phyloP scores from a whole-genome alignment of 2,329 filamentous ascomycete genomes.

The Fusarium goolgardi region DNA sequence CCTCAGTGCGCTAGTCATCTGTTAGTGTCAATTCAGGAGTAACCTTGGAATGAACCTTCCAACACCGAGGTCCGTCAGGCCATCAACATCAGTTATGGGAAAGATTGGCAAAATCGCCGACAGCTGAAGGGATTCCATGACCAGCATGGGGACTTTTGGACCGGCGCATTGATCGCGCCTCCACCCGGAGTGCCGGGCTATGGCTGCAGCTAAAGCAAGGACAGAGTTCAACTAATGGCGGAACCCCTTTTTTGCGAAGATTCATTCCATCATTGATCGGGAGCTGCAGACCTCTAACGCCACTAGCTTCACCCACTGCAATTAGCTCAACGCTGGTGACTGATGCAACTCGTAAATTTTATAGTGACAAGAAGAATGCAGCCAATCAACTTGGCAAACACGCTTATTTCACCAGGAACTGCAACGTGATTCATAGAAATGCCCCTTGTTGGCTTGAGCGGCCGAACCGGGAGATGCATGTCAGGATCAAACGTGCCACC shows the following conservation, averaged over 20 bases:
- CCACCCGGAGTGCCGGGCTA: not conserved
- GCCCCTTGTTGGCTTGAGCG: not conserved
- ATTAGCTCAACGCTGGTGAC: conserved; percentile 1
- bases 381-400: not conserved
- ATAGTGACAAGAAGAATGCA: not conserved
- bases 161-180: conserved; percentile 17
- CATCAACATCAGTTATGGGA: conserved; percentile 28
- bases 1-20: not conserved
- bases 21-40: not conserved
- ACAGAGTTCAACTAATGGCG: conserved; percentile 1
- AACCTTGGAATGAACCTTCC: conserved; percentile 7
- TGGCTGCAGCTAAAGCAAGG: not conserved
- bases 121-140: not conserved
- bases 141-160: not conserved
- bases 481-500: conserved; percentile 11
- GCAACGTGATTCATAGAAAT: not conserved
- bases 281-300: not conserved
- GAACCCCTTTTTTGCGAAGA: conserved; percentile 17
- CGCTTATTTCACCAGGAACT: not conserved
- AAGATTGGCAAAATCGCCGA: conserved; percentile 30
- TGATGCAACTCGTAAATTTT: not conserved
- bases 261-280: not conserved
- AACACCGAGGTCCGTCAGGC: conserved; percentile 9
- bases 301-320: not conserved
- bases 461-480: conserved; percentile 5